Percentiles rank a stretch among this genome's conserved stretches.
Conservation (phyloP, 495 filamentous ascomycete species). For the Penicillium egyptiacum region DNA sequence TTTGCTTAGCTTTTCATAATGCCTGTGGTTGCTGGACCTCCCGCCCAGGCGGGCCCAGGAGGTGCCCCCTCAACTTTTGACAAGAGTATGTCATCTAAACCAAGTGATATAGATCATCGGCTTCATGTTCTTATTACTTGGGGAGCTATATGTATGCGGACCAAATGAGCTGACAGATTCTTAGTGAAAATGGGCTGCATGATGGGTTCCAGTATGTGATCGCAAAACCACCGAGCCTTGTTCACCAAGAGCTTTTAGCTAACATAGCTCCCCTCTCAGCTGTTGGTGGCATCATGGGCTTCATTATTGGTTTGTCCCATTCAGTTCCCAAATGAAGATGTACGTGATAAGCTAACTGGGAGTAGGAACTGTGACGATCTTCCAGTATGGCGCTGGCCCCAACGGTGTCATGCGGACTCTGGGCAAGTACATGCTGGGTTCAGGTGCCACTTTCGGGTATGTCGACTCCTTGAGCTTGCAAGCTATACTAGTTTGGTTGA, state of each 20-base stretch:
- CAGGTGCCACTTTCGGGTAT: constrained; percentile 94
- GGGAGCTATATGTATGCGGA: background rate
- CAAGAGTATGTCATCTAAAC: constrained; percentile 68
- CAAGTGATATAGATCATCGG: constrained; percentile 2
- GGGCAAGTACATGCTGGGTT: constrained; percentile 97
- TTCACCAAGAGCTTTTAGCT: constrained; percentile 12
- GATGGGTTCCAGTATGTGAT: constrained; percentile 89
- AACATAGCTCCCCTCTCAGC: constrained; percentile 51
- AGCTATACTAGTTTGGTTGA: constrained; percentile 10
- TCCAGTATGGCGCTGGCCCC: constrained; percentile 87
- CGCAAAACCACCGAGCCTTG: constrained; percentile 4
- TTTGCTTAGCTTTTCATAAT: constrained; percentile 42
- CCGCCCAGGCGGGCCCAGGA: constrained; percentile 38
- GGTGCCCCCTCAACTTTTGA: constrained; percentile 80
- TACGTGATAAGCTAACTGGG: constrained; percentile 9
- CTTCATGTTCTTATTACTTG: background rate
- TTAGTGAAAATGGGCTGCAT: constrained; percentile 96
- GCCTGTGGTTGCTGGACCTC: constrained; percentile 65
- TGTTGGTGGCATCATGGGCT: constrained; percentile 93
- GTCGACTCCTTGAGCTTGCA: constrained; percentile 19
- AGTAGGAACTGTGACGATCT: constrained; percentile 85
- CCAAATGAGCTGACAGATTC: constrained; percentile 24
- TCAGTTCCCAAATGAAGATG: background rate
- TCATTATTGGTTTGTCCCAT: constrained; percentile 77
- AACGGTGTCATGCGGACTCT: constrained; percentile 91